Percentiles rank a stretch among this genome's conserved stretches.
Evolutionary conservation across 768 basidiomycete genomes (phyloP).

Genomic region (Gautieria morchelliformis): DNA sequence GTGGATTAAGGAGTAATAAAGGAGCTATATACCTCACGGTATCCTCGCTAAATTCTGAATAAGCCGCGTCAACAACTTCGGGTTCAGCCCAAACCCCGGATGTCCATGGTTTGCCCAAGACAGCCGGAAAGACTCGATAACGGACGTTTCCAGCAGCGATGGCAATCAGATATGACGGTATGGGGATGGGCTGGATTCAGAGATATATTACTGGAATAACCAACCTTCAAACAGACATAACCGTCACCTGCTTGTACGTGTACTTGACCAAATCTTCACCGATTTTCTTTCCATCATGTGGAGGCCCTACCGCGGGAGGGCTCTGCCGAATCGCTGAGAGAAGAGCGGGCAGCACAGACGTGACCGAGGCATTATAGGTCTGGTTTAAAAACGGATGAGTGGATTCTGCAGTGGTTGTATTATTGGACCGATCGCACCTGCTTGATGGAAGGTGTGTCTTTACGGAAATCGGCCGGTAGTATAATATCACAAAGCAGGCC

Average conservation of each 20-base stretch:
- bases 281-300: constrained; percentile 63
- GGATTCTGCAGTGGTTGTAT: not conserved
- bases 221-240: not conserved
- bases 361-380: constrained; percentile 79
- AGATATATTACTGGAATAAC: constrained; percentile 6
- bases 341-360: constrained; percentile 74
- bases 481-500: not conserved
- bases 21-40: constrained; percentile 47
- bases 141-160: constrained; percentile 78
- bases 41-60: constrained; percentile 85
- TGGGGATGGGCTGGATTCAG: constrained; percentile 56
- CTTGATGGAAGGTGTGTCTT: constrained; percentile 84
- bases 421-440: constrained; percentile 37
- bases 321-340: constrained; percentile 76
- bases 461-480: constrained; percentile 5
- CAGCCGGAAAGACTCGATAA: constrained; percentile 55
- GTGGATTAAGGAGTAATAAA: not conserved
- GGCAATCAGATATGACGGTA: constrained; percentile 89
- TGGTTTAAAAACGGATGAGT: constrained; percentile 18
- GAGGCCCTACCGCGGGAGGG: constrained; percentile 59
- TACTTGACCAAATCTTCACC: constrained; percentile 71
- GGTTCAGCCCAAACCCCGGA: constrained; percentile 92
- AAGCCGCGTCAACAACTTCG: constrained; percentile 61
- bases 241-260: constrained; percentile 59
- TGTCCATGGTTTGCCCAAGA: constrained; percentile 62